A percentile compares a stretch with the other conserved stretches of the same genome.
These are phyloP conservation scores for Ensete glaucum DNA, from an alignment of 176 grass and related monocot species.

Conservation along the genomic window DNA sequence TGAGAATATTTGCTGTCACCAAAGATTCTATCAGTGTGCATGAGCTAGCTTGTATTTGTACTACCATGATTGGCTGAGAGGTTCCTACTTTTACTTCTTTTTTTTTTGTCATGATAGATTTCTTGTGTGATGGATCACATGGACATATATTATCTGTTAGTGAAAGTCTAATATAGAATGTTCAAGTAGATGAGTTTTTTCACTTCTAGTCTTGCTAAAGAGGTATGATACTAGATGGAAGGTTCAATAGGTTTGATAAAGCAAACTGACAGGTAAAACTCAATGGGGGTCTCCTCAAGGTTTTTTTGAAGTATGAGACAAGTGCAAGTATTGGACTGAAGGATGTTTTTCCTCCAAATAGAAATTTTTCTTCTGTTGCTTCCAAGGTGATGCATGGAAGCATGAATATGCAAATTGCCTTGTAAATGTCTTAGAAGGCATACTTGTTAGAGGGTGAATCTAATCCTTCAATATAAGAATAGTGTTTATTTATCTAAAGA, in stretches of 20 bases:
- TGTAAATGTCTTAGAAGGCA: too few species aligned
- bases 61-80: background rate
- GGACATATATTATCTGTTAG: background rate
- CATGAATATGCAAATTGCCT: too few species aligned
- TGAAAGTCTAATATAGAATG: background rate
- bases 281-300: too few species aligned
- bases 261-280: background rate
- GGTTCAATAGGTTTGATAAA: background rate
- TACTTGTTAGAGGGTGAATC: too few species aligned
- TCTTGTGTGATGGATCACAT: background rate
- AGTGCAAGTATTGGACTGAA: too few species aligned
- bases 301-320: too few species aligned
- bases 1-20: background rate
- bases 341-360: too few species aligned
- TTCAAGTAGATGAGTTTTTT: too few species aligned
- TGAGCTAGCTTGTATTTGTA: background rate
- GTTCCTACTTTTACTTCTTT: background rate
- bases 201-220: background rate
- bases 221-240: background rate
- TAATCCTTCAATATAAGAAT: too few species aligned
- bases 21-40: background rate
- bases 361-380: too few species aligned
- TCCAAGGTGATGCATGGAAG: too few species aligned
- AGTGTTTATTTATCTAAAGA: too few species aligned
- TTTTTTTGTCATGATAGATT: background rate